Conservation (phyloP, 2,329 filamentous ascomycete genomes). For the Chaetothyriales sp. region DNA sequence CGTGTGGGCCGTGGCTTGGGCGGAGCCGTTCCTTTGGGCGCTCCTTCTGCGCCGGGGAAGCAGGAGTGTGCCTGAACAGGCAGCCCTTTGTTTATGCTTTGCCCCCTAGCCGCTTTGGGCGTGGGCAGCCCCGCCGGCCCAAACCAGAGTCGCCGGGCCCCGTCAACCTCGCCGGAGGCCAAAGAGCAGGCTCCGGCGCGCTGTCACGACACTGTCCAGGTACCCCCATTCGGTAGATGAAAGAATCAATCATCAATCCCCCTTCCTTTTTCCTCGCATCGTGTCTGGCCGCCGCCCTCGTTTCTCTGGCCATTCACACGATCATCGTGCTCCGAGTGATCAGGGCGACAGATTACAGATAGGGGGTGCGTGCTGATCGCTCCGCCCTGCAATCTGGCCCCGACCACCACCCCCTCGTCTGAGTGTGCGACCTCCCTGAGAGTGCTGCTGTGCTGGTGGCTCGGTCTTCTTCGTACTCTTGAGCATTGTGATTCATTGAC, state of each 20-base stretch:
- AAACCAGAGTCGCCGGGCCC: neutral
- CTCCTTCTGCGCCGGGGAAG: neutral
- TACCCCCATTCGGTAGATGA: neutral
- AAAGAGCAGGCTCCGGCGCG: neutral
- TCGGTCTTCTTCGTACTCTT: neutral
- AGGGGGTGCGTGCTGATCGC: neutral
- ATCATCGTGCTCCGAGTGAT: neutral
- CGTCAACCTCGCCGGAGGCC: neutral
- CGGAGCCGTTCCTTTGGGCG: neutral
- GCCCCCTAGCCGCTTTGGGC: neutral
- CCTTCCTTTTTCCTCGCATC: neutral
- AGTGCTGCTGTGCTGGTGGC: neutral
- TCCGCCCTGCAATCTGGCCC: neutral
- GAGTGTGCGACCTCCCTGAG: neutral
- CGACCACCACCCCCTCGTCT: neutral
- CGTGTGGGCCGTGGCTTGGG: neutral
- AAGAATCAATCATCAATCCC: neutral
- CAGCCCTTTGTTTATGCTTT: neutral
- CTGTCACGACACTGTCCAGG: neutral
- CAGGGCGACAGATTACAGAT: neutral
- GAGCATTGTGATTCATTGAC: neutral
- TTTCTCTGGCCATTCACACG: neutral
- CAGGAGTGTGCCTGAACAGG: neutral
- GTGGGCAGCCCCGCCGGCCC: neutral
- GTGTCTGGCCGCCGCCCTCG: neutral